Conservation (phyloP, 352 stramenopile species). For the Globisporangium cylindrosporum region DNA sequence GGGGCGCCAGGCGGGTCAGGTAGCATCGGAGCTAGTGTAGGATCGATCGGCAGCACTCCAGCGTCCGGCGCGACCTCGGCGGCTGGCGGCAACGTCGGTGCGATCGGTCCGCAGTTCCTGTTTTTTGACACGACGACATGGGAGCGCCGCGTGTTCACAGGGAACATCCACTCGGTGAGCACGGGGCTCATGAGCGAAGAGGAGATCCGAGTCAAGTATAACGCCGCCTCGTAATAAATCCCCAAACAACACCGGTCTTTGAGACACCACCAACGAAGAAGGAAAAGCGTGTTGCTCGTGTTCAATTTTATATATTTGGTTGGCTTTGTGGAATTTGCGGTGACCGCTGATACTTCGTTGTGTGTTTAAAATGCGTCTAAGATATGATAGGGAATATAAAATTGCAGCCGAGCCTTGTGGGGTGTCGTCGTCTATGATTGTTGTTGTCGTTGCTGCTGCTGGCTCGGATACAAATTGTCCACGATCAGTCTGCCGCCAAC, state of each 20-base stretch:
- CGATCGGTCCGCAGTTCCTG: slow-evolving; percentile 85
- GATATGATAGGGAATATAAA: slow-evolving; percentile 2
- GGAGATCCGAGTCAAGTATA: slow-evolving; percentile 95
- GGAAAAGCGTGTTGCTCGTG: slow-evolving; percentile 3
- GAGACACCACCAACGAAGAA: slow-evolving; percentile 26
- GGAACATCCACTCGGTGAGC: slow-evolving; percentile 87
- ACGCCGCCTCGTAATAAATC: slow-evolving; percentile 65
- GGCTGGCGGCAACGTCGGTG: slow-evolving; percentile 14
- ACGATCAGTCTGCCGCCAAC: slow-evolving; percentile 41
- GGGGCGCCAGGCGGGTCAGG: slow-evolving; percentile 16
- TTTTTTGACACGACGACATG: slow-evolving; percentile 95
- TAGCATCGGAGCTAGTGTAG: slow-evolving; percentile 41
- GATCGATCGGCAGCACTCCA: slow-evolving; percentile 64
- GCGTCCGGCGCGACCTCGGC: slow-evolving; percentile 18
- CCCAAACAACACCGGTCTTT: slow-evolving; percentile 26
- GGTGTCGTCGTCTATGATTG: neutral
- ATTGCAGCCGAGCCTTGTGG: neutral
- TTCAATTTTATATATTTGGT: slow-evolving; percentile 12
- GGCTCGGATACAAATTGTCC: slow-evolving; percentile 14
- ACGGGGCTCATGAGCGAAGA: slow-evolving; percentile 91
- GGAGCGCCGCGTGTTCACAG: slow-evolving; percentile 93
- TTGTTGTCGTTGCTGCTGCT: neutral
- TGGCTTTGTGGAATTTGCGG: slow-evolving; percentile 4
- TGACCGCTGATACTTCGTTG: neutral
- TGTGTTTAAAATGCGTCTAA: slow-evolving; percentile 16